Percentiles rank a stretch among this genome's conserved stretches.
Conservation (phyloP, 1,139 yeast genomes). For the Pichia sp. region DNA sequence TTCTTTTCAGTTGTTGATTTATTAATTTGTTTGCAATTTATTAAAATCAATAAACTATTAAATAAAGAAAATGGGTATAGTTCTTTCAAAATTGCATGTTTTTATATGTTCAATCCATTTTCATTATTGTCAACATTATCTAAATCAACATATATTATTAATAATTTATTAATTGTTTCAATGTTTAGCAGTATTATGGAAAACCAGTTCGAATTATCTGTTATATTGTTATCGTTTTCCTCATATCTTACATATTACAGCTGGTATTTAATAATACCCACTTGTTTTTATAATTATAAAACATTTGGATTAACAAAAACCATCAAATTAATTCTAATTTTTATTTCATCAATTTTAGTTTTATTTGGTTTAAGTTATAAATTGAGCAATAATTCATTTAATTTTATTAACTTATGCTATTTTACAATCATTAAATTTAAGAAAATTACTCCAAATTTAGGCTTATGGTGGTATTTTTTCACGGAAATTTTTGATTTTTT, state of each 20-base stretch:
- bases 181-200: conserved; percentile 43
- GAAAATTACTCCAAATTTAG: conserved; percentile 77
- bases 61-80: conserved; percentile 24
- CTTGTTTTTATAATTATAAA: conserved; percentile 28
- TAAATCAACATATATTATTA: conserved; percentile 58
- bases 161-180: conserved; percentile 50
- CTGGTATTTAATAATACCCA: conserved; percentile 49
- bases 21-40: conserved; percentile 37
- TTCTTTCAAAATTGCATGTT: conserved; percentile 46
- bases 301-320: conserved; percentile 1
- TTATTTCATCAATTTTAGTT: conserved; percentile 21
- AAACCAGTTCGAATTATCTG: conserved; percentile 39
- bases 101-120: conserved; percentile 79
- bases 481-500: conserved; percentile 92
- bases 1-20: conserved; percentile 40
- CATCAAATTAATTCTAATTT: conserved; percentile 12
- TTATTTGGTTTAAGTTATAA: conserved; percentile 38
- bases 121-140: conserved; percentile 60
- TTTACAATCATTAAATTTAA: conserved; percentile 54
- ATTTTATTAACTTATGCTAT: conserved; percentile 57
- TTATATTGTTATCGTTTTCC: conserved; percentile 55
- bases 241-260: conserved; percentile 62
- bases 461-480: conserved; percentile 98
- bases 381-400: conserved; percentile 37
- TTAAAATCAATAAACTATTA: conserved; percentile 33